phyloP scores from a whole-genome alignment of 768 basidiomycete species.

The Suillus americanus region DNA sequence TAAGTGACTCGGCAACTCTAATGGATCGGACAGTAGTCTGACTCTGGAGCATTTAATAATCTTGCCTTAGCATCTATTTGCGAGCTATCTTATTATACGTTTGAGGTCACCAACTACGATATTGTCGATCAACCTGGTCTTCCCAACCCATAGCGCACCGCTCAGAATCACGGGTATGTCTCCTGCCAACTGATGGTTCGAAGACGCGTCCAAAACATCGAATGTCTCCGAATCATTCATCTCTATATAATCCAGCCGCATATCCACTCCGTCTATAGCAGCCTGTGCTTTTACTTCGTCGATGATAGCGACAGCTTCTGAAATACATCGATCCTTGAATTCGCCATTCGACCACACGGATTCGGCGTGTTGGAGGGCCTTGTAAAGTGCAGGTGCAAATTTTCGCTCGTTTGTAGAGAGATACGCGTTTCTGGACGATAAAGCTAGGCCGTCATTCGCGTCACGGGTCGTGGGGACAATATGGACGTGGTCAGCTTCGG shows the following conservation, averaged over 20 bases:
- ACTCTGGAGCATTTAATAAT: background rate
- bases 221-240: slow-evolving; percentile 84
- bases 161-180: slow-evolving; percentile 64
- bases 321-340: slow-evolving; percentile 51
- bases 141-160: slow-evolving; percentile 83
- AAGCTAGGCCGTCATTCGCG: slow-evolving; percentile 64
- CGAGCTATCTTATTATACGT: slow-evolving; percentile 6
- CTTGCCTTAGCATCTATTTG: background rate
- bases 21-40: background rate
- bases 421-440: slow-evolving; percentile 91
- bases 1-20: background rate
- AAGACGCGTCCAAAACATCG: slow-evolving; percentile 47
- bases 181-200: slow-evolving; percentile 26
- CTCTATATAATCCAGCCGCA: slow-evolving; percentile 83
- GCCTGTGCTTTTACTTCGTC: slow-evolving; percentile 31
- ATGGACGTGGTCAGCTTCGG: slow-evolving; percentile 68
- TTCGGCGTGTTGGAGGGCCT: slow-evolving; percentile 63
- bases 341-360: slow-evolving; percentile 51
- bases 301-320: slow-evolving; percentile 43
- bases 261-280: slow-evolving; percentile 41
- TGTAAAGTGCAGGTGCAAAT: slow-evolving; percentile 63
- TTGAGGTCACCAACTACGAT: slow-evolving; percentile 62
- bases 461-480: slow-evolving; percentile 87
- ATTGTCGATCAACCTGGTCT: slow-evolving; percentile 93
- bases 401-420: slow-evolving; percentile 62